Base-by-base conservation (phyloP, 1,284 basidiomycete species). In the Polyporus tsugae region DNA sequence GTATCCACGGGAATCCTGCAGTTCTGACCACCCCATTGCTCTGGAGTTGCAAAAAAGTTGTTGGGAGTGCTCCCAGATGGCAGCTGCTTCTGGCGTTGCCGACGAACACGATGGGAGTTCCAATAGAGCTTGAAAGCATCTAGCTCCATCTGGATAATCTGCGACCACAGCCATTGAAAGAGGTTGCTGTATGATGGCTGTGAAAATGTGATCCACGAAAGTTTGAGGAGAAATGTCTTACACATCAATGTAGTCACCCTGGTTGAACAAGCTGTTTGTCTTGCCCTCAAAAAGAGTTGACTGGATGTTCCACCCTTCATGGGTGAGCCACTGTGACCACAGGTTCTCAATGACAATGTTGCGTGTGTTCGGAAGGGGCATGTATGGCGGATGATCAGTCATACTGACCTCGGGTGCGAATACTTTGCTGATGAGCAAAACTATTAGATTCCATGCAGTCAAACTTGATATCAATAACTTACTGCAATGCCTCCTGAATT, bases 151-250 rank as follows among this genome's bases (percentile, higher is more conserved):
- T 68, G 67, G 4, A 64, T 25, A 36, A 68, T 52, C 17, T 63
- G 58, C 29, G 67, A 33, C 67, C 67, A 68, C 11, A 68, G 33
- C 67, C 67, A 68, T 29, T 64, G 62, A n/a, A 68, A 68, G 2
- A 68, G 63, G 7, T 68, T 61, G n/a, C 67, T 64, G 33, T 4
- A 66, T 25, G 29, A n/a, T n/a, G n/a, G n/a, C n/a, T n/a, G n/a
- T n/a, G n/a, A n/a, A n/a, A n/a, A n/a, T n/a, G n/a, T n/a, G n/a
- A n/a, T n/a, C n/a, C n/a, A n/a, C n/a, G n/a, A n/a, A n/a, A n/a
- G n/a, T n/a, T n/a, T n/a, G n/a, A n/a, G n/a, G 19, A n/a, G 4
- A 42, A 19, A 6, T 33, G 52, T 10, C 52, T 2, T 33, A 53
- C 52, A 33, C 22, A 25, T 53, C 22, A 3, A 53, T 19, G 3